A percentile compares a stretch with the other conserved stretches of the same genome.
These are phyloP conservation scores for Melanopsichium pennsylvanicum DNA, from an alignment of 1,284 basidiomycete genomes.

Conservation along the genomic window DNA sequence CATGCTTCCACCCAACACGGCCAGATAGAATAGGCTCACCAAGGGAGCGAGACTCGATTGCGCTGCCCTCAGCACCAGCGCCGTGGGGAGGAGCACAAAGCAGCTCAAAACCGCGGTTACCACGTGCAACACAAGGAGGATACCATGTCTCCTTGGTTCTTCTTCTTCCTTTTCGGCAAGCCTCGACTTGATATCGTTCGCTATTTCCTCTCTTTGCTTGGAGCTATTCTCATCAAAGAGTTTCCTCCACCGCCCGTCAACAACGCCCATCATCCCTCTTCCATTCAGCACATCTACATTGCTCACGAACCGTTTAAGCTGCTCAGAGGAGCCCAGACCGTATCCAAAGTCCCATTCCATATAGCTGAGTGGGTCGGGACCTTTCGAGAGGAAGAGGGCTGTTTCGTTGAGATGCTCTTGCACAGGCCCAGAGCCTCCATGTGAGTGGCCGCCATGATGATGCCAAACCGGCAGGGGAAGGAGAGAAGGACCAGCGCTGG, in stretches of 20 bases:
- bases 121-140: conserved; percentile 40
- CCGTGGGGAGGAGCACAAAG: conserved; percentile 56
- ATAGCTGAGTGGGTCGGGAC: conserved; percentile 62
- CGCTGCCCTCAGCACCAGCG: conserved; percentile 54
- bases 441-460: conserved; percentile 32
- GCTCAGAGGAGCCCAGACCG: conserved; percentile 35
- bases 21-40: conserved; percentile 48
- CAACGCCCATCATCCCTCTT: conserved; percentile 49
- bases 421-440: conserved; percentile 34
- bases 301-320: conserved; percentile 47
- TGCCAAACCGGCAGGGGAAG: conserved; percentile 23
- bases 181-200: conserved; percentile 40
- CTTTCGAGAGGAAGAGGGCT: conserved; percentile 50
- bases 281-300: conserved; percentile 34
- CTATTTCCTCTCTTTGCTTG: conserved; percentile 26
- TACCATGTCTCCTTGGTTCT: conserved; percentile 38
- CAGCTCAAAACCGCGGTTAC: conserved; percentile 50
- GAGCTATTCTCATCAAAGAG: conserved; percentile 48
- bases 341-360: conserved; percentile 61
- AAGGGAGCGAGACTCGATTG: conserved; percentile 53
- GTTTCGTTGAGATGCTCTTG: conserved; percentile 54
- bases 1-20: conserved; percentile 39
- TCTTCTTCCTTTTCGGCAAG: conserved; percentile 6
- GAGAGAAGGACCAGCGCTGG: conserved; percentile 12
- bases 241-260: conserved; percentile 57